A percentile compares a stretch with the other conserved stretches of the same genome.
Evolutionary conservation across 2,329 filamentous ascomycete genomes (phyloP).

Genomic region (Hypoxylon sp.): DNA sequence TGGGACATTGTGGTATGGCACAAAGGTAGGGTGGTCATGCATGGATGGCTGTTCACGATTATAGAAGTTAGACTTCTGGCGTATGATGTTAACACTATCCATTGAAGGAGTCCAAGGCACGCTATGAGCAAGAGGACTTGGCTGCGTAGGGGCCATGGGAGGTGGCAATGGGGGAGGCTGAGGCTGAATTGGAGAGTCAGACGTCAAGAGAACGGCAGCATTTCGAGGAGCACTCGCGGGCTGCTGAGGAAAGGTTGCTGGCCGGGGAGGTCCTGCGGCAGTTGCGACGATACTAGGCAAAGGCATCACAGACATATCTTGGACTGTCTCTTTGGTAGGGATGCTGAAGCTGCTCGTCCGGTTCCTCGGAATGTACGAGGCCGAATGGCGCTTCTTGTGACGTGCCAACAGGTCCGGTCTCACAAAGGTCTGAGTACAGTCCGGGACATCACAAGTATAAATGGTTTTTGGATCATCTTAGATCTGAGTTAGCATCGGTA

Average conservation of each 20-base stretch:
- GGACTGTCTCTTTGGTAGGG: slow-evolving; percentile 49
- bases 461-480: slow-evolving; percentile 85
- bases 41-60: slow-evolving; percentile 44
- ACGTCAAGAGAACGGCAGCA: slow-evolving; percentile 62
- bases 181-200: slow-evolving; percentile 57
- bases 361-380: slow-evolving; percentile 67
- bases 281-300: slow-evolving; percentile 42
- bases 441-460: slow-evolving; percentile 81
- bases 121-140: slow-evolving; percentile 49
- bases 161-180: slow-evolving; percentile 49
- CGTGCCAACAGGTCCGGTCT: slow-evolving; percentile 81
- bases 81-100: slow-evolving; percentile 58
- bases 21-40: slow-evolving; percentile 55
- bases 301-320: slow-evolving; percentile 50
- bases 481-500: slow-evolving; percentile 29
- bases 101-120: slow-evolving; percentile 55
- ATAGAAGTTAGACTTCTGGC: slow-evolving; percentile 59
- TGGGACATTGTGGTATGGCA: slow-evolving; percentile 55
- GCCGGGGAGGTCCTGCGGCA: slow-evolving; percentile 45
- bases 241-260: slow-evolving; percentile 48
- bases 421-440: slow-evolving; percentile 83
- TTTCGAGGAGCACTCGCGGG: slow-evolving; percentile 60
- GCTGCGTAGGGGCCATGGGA: slow-evolving; percentile 41
- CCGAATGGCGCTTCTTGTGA: slow-evolving; percentile 76
- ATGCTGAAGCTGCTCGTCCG: slow-evolving; percentile 65